Conservation (phyloP, 768 basidiomycete genomes). For the Trichaptum fuscoviolaceum region DNA sequence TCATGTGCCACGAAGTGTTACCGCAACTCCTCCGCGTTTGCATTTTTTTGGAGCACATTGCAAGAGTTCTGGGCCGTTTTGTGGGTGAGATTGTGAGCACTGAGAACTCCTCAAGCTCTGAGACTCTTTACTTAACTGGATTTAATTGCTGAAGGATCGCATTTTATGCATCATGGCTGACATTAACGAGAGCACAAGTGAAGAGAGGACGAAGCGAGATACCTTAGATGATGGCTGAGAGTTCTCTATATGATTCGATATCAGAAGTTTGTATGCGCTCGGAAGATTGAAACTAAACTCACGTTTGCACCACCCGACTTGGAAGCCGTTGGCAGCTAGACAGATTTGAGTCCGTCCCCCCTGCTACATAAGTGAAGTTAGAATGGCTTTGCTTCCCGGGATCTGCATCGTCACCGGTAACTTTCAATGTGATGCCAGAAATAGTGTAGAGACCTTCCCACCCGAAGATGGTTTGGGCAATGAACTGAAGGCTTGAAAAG, state of each 20-base stretch:
- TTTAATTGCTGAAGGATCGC: slow-evolving; percentile 35
- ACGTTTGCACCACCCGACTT: background rate
- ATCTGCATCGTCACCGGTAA: background rate
- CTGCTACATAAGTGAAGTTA: background rate
- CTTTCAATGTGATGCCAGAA: slow-evolving; percentile 2
- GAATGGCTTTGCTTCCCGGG: background rate
- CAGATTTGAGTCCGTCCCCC: background rate
- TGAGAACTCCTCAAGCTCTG: background rate
- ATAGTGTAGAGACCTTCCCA: too few relatives aligned
- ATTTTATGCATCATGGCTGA: slow-evolving; percentile 39
- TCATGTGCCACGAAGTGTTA: slow-evolving; percentile 30
- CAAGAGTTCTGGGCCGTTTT: too few relatives aligned
- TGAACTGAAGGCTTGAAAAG: too few relatives aligned
- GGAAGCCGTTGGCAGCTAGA: background rate
- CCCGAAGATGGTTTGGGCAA: too few relatives aligned
- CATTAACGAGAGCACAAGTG: background rate
- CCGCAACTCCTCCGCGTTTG: slow-evolving; percentile 27
- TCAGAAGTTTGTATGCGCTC: too few relatives aligned
- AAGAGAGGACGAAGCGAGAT: background rate
- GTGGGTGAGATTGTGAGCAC: too few relatives aligned
- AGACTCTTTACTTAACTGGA: slow-evolving; percentile 19
- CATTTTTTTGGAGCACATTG: too few relatives aligned
- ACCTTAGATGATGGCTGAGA: slow-evolving; percentile 29
- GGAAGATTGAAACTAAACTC: background rate
- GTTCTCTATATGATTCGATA: slow-evolving; percentile 12